A percentile compares a stretch with the other conserved stretches of the same genome.
phyloP scores from a whole-genome alignment of 495 filamentous ascomycete genomes.

The Gamarada debralockiae region DNA sequence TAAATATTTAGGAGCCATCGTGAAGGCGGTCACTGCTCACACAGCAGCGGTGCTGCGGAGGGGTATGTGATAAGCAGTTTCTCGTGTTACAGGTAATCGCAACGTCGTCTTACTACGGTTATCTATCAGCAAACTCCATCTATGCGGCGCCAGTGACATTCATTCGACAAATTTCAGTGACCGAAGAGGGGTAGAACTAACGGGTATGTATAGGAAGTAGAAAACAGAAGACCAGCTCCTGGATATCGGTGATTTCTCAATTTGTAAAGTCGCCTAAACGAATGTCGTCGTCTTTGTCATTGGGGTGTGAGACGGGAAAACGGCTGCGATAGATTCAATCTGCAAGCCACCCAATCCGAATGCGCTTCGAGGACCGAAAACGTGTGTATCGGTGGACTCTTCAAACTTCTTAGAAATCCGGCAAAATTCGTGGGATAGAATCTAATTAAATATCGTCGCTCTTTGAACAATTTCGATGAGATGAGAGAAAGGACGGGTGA shows the following conservation, averaged over 20 bases:
- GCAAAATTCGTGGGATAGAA: too few species aligned
- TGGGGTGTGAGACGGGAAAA: background rate
- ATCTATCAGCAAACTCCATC: background rate
- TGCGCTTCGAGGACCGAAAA: too few species aligned
- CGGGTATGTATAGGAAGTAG: conserved; percentile 5
- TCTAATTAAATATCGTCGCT: too few species aligned
- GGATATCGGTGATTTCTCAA: background rate
- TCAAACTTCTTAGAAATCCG: too few species aligned
- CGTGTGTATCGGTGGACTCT: too few species aligned
- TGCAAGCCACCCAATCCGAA: conserved; percentile 5
- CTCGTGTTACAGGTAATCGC: background rate
- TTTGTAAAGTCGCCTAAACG: too few species aligned
- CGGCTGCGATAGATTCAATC: background rate
- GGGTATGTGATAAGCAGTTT: background rate
- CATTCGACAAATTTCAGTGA: too few species aligned
- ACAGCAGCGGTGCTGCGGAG: conserved; percentile 3
- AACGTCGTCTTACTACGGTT: background rate
- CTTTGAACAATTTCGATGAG: too few species aligned
- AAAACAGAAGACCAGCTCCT: conserved; percentile 24
- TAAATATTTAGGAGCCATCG: conserved; percentile 45
- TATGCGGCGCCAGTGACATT: too few species aligned
- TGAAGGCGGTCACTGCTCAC: conserved; percentile 15
- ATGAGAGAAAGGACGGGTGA: too few species aligned
- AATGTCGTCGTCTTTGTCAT: conserved; percentile 5
- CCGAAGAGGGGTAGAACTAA: background rate